These are phyloP conservation scores for Moesziomyces sp. DNA, from an alignment of 1,284 basidiomycete species.

Conservation along the genomic window DNA sequence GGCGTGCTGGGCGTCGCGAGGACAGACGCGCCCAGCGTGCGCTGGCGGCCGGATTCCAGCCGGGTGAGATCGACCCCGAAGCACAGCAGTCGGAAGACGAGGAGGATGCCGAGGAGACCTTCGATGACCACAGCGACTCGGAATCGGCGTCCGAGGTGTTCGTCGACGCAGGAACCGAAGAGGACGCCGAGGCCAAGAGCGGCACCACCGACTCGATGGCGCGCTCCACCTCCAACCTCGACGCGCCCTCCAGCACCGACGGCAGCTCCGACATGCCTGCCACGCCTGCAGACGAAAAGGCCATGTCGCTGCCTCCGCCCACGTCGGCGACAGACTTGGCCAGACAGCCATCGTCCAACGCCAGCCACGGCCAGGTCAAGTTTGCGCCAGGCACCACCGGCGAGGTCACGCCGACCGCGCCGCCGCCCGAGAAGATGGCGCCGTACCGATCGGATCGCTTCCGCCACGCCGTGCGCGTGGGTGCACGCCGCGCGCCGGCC, in stretches of 20 bases:
- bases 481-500: constrained; percentile 8
- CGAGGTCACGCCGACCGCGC: constrained; percentile 13
- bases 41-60: constrained; percentile 27
- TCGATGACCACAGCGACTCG: constrained; percentile 11
- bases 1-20: constrained; percentile 30
- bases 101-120: constrained; percentile 18
- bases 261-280: constrained; percentile 46
- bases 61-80: constrained; percentile 30
- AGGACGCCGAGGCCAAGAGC: constrained; percentile 24
- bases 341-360: constrained; percentile 16
- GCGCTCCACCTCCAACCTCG: constrained; percentile 25
- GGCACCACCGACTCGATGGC: constrained; percentile 30
- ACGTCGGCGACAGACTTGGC: constrained; percentile 8
- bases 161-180: constrained; percentile 31
- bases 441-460: constrained; percentile 32
- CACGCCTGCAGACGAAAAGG: constrained; percentile 41
- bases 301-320: constrained; percentile 10
- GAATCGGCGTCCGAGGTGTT: constrained; percentile 36
- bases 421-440: constrained; percentile 14
- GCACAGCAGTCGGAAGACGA: constrained; percentile 27
- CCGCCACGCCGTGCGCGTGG: constrained; percentile 23
- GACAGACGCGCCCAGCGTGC: constrained; percentile 31
- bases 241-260: constrained; percentile 40
- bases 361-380: constrained; percentile 32
- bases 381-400: constrained; percentile 24